Conservation (phyloP, 2,329 filamentous ascomycete species). For the Ophiosphaerella herpotricha region DNA sequence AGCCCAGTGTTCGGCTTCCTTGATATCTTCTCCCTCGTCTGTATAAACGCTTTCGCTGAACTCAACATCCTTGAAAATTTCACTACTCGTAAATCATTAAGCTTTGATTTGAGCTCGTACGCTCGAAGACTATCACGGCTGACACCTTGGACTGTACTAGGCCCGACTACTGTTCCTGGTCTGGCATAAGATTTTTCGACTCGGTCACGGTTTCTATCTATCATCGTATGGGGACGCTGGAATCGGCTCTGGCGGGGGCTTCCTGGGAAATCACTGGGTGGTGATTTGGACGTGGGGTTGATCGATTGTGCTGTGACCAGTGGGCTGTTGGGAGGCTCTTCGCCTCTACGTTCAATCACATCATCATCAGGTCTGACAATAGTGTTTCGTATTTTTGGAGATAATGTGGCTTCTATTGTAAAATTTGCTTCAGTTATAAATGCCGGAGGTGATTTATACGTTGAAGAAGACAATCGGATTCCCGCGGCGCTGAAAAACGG, state of each 20-base stretch:
- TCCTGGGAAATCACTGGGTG: conserved; percentile 18
- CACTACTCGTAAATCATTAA: conserved; percentile 30
- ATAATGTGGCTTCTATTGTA: no score
- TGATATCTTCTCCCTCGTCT: conserved; percentile 33
- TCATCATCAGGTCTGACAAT: conserved; percentile 23
- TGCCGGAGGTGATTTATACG: conserved; percentile 29
- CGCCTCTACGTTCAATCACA: conserved; percentile 17
- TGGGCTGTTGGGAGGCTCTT: conserved; percentile 15
- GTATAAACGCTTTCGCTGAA: conserved; percentile 39
- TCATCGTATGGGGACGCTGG: conserved; percentile 17
- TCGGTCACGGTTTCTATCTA: conserved; percentile 12
- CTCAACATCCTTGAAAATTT: conserved; percentile 37
- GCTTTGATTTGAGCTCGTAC: conserved; percentile 25
- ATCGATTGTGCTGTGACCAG: conserved; percentile 16
- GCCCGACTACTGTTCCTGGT: conserved; percentile 18
- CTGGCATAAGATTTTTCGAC: conserved; percentile 20
- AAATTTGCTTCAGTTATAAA: conserved; percentile 14
- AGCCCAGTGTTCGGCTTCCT: conserved; percentile 26
- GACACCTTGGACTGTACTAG: conserved; percentile 10
- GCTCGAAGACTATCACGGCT: conserved; percentile 27
- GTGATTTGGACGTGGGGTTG: conserved; percentile 10
- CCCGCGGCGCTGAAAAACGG: conserved; percentile 47
- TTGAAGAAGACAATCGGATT: conserved; percentile 38
- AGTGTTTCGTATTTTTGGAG: conserved; percentile 13
- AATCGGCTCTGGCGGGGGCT: conserved; percentile 31